Base-by-base conservation (phyloP, 2,329 filamentous ascomycete genomes). In the Penicillium sp. region DNA sequence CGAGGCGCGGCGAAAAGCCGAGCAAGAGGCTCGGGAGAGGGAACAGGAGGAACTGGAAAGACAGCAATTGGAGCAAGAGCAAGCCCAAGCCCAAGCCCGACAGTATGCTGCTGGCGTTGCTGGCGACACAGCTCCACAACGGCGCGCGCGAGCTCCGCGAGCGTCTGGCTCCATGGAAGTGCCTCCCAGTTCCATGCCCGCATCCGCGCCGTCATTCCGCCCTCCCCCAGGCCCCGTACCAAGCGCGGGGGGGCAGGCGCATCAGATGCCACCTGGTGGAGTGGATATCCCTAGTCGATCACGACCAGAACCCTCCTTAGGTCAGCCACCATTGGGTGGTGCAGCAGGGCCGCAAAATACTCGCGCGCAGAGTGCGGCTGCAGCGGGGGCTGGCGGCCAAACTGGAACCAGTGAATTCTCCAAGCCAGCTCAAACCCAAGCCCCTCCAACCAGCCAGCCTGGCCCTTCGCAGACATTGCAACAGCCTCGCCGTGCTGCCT, bases 1-100 rank as follows among this genome's bases (percentile, higher is more conserved):
- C 47, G 87, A 94, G 64, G 80, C 84, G 17, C 74, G 83, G 42
- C 78, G 80, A 48, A 77, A 78, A 53, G 83, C 83, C 30, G 82
- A 87, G 59, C 77, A 78, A 29, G 82, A 86, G 58, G 78, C 81
- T 52, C 69, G 67, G 62, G 69, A 71, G 60, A 66, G 77, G 53
- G 76, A 79, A 54, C 69, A 72, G 44, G 67, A 73, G 42, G 73
- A 76, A 45, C 67, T 74, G 48, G 75, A 77, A 54, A 65, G 70
- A 51, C 60, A 60, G 46, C 67, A 63, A 43, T 56, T 68, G 57
- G 68, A 69, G 54, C 66, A 56, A 35, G 57, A 55, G 38, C 46
- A 62, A 50, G 54, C 6, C 31, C 48, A 53, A 33, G 43, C 52
- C 30, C 54, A 59, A 15, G 49, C 53, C 15, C 60, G 61, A 43